Evolutionary conservation across 352 stramenopile genomes (phyloP).

Genomic region (Globisporangium barbulae): DNA sequence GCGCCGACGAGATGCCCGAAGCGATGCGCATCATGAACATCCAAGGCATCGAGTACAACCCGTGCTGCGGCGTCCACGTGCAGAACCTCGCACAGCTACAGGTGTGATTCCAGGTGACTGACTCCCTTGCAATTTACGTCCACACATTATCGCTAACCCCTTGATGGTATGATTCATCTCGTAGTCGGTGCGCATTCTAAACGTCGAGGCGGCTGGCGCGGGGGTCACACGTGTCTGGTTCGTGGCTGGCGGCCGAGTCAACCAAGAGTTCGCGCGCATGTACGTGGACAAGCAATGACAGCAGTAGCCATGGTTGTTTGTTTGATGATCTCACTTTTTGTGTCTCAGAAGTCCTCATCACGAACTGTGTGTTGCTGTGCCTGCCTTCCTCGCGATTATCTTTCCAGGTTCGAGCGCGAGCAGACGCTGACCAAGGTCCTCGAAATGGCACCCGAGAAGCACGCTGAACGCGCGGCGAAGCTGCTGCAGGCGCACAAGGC

Average conservation of each 20-base stretch:
- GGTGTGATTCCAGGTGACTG: not conserved
- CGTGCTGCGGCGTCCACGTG: constrained; percentile 88
- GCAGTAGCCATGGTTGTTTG: not conserved
- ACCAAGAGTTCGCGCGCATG: constrained; percentile 72
- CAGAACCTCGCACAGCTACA: constrained; percentile 61
- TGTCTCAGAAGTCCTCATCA: too few relatives aligned
- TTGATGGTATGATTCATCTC: not conserved
- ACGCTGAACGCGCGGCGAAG: not conserved
- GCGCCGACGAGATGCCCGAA: constrained; percentile 46
- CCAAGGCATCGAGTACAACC: constrained; percentile 77
- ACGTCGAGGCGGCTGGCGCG: constrained; percentile 53
- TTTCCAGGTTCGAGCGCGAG: not conserved
- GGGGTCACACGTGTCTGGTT: constrained; percentile 77
- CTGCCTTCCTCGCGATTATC: not conserved
- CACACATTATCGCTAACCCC: not conserved
- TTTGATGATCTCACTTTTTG: too few relatives aligned
- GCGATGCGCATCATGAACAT: constrained; percentile 81
- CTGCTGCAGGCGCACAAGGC: not conserved
- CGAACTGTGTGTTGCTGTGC: not conserved
- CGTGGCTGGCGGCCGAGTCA: constrained; percentile 72
- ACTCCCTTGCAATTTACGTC: not conserved
- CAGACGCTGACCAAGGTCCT: constrained; percentile 3
- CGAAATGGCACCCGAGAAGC: not conserved
- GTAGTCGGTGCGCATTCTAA: constrained; percentile 65
- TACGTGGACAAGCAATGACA: constrained; percentile 10